phyloP scores from a whole-genome alignment of 257 asterid genomes.

The Paraleonurus japonicus region DNA sequence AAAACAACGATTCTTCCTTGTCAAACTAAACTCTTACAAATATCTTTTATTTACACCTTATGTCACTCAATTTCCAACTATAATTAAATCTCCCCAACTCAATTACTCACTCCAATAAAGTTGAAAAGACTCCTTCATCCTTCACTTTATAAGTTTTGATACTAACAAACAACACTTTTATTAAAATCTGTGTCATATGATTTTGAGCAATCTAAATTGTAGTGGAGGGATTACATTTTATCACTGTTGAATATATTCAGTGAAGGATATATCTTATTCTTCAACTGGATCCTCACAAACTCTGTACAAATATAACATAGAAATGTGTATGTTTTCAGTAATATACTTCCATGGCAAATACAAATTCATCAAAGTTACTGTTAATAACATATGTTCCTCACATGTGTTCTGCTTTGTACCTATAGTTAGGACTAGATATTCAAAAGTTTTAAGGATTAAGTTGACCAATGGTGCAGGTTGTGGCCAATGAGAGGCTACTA shows the following conservation, averaged over 20 bases:
- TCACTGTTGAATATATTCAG: background rate
- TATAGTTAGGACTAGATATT: background rate
- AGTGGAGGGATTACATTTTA: too few relatives aligned
- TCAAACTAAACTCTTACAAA: too few relatives aligned
- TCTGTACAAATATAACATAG: background rate
- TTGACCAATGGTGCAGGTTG: slow-evolving; percentile 40
- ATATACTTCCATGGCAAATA: background rate
- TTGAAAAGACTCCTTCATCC: too few relatives aligned
- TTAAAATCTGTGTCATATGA: too few relatives aligned
- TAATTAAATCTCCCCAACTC: too few relatives aligned
- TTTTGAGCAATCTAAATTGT: too few relatives aligned
- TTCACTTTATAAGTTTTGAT: too few relatives aligned
- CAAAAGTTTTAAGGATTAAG: background rate
- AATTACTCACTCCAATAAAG: too few relatives aligned
- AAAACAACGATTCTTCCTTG: too few relatives aligned
- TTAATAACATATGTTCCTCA: background rate
- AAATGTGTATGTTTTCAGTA: background rate
- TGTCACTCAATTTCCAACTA: too few relatives aligned
- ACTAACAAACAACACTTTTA: too few relatives aligned
- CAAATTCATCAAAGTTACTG: background rate
- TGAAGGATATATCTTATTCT: background rate
- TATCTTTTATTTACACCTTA: too few relatives aligned
- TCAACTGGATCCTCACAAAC: background rate
- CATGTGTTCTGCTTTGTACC: background rate
- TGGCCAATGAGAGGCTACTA: slow-evolving; percentile 36